phyloP scores from a whole-genome alignment of 768 basidiomycete species.

The Plicaturopsis crispa region DNA sequence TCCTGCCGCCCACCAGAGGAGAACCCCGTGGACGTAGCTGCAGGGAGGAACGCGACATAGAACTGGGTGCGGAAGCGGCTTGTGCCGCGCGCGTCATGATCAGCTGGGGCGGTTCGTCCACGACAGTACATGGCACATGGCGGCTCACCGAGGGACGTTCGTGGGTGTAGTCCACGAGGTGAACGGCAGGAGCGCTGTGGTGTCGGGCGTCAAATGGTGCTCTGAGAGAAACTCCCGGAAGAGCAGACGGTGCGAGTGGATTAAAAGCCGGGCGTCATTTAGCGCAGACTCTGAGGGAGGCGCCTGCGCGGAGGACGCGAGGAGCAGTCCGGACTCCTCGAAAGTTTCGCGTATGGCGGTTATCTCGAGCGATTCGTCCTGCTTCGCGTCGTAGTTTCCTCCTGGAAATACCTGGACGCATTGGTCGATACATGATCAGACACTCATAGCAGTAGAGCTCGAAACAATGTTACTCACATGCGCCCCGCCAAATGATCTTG shows the following conservation, averaged over 20 bases:
- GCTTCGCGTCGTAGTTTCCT: constrained; percentile 55
- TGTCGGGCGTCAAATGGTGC: constrained; percentile 36
- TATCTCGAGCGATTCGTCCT: constrained; percentile 47
- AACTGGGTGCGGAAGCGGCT: constrained; percentile 72
- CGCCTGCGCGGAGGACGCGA: constrained; percentile 34
- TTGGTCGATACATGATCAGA: constrained; percentile 1
- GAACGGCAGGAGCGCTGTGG: constrained; percentile 50
- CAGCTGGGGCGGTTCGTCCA: constrained; percentile 1
- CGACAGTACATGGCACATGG: not conserved
- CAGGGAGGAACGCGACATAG: constrained; percentile 54
- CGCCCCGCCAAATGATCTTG: constrained; percentile 57
- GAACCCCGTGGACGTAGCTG: constrained; percentile 35
- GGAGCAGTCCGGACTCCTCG: constrained; percentile 63
- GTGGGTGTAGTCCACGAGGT: constrained; percentile 72
- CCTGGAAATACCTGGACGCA: constrained; percentile 66
- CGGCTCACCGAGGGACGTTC: constrained; percentile 38
- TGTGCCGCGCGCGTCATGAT: too few species aligned
- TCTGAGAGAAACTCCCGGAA: constrained; percentile 48
- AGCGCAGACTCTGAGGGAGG: constrained; percentile 20
- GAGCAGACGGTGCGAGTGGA: constrained; percentile 42
- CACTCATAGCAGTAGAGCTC: not conserved
- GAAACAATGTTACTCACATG: constrained; percentile 37
- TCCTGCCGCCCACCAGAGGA: constrained; percentile 49
- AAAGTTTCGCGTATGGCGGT: constrained; percentile 75
- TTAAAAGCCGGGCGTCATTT: constrained; percentile 45